Percentiles rank a stretch among this genome's conserved stretches.
Conservation (phyloP, 179 eudicot genomes). For the Beta lomatogona region DNA sequence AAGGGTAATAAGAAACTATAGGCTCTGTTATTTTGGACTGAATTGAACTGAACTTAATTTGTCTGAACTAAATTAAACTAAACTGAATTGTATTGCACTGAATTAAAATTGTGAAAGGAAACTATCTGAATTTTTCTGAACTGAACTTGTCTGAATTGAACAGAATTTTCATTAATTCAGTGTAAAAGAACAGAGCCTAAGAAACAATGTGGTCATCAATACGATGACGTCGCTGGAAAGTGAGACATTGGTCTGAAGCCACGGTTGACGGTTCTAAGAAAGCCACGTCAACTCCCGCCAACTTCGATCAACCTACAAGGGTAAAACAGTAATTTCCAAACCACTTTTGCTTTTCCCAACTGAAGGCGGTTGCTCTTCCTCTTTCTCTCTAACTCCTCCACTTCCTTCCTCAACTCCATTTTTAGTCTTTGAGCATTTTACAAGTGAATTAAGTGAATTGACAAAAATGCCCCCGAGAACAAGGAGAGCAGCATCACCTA, state of each 20-base stretch:
- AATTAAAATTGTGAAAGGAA: too few relatives aligned
- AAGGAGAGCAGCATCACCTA: constrained; percentile 50
- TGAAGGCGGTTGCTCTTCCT: constrained; percentile 30
- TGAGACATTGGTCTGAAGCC: background rate
- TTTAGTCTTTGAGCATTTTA: background rate
- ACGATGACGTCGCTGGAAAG: background rate
- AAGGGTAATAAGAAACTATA: too few relatives aligned
- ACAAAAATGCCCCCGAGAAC: constrained; percentile 64
- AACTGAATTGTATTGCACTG: too few relatives aligned
- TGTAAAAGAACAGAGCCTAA: too few relatives aligned
- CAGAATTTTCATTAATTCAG: too few relatives aligned
- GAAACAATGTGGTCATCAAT: too few relatives aligned
- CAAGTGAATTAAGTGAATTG: background rate
- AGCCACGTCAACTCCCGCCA: constrained; percentile 72
- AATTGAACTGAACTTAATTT: too few relatives aligned
- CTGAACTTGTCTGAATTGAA: too few relatives aligned
- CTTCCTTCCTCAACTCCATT: background rate
- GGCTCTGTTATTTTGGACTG: too few relatives aligned
- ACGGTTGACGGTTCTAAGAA: constrained; percentile 15
- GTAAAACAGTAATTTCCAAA: constrained; percentile 11
- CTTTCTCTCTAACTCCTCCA: background rate
- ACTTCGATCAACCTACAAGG: constrained; percentile 11
- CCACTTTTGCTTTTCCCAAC: background rate
- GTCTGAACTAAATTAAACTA: too few relatives aligned
- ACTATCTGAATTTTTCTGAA: too few relatives aligned